A percentile compares a stretch with the other conserved stretches of the same genome.
Conservation (phyloP, 768 basidiomycete genomes). For the Pleurotus ostreatus region DNA sequence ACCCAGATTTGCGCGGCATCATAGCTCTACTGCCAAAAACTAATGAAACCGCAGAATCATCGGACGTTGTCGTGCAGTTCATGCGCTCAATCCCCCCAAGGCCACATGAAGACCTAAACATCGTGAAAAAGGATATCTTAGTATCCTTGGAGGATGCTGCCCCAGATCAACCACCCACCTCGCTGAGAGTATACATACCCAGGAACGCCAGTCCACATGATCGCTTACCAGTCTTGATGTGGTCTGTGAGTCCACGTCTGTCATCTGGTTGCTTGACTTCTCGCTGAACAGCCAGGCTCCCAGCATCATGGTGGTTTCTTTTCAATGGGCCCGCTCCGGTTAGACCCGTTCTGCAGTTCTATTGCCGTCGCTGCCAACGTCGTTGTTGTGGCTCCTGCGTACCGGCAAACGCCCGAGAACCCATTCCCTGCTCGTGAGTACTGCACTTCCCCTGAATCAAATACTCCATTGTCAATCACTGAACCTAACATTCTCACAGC, state of each 20-base stretch:
- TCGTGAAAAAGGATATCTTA: slow-evolving; percentile 5
- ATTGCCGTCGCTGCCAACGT: slow-evolving; percentile 5
- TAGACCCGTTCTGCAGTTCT: slow-evolving; percentile 4
- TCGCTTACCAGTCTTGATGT: slow-evolving; percentile 2
- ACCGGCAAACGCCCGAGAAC: slow-evolving; percentile 8
- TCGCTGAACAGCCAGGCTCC: not conserved
- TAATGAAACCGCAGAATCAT: not conserved
- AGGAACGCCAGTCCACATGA: not conserved
- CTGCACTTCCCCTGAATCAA: not conserved
- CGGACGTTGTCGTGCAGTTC: slow-evolving; percentile 3
- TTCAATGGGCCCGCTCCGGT: slow-evolving; percentile 4
- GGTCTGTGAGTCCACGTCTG: not conserved
- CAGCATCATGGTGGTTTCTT: slow-evolving; percentile 9
- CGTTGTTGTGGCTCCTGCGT: slow-evolving; percentile 3
- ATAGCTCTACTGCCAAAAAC: slow-evolving; percentile 3
- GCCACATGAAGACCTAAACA: slow-evolving; percentile 5
- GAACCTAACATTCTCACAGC: slow-evolving; percentile 1
- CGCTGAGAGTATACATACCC: slow-evolving; percentile 6
- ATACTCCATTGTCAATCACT: not conserved
- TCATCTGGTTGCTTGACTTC: not conserved
- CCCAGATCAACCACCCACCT: slow-evolving; percentile 5
- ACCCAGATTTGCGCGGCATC: slow-evolving; percentile 7
- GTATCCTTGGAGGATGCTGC: not conserved
- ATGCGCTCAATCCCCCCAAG: slow-evolving; percentile 8
- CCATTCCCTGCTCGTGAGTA: slow-evolving; percentile 8